Evolutionary conservation across 768 basidiomycete genomes (phyloP).

Genomic region (Mycena metata): DNA sequence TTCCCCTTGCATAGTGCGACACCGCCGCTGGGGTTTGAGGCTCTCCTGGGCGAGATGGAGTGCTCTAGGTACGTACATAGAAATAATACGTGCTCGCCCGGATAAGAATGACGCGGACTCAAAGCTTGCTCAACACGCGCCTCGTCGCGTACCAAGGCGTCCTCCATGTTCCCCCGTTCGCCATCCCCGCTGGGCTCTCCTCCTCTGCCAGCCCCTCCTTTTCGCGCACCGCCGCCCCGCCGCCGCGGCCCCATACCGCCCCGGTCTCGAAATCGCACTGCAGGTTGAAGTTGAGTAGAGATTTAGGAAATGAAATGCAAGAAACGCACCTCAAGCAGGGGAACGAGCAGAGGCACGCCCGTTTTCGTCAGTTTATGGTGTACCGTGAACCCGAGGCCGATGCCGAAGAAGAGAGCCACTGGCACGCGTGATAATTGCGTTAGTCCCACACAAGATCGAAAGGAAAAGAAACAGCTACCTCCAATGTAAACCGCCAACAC

Average conservation of each 20-base stretch:
- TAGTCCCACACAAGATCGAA: no score
- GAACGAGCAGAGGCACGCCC: constrained; percentile 25
- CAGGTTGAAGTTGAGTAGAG: constrained; percentile 17
- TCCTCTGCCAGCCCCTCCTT: constrained; percentile 44
- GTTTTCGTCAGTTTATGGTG: constrained; percentile 31
- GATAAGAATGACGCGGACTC: no score
- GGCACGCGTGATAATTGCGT: background rate
- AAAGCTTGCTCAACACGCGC: no score
- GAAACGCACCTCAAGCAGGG: constrained; percentile 38
- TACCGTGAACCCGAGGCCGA: constrained; percentile 25
- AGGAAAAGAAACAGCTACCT: constrained; percentile 9
- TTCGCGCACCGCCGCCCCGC: constrained; percentile 52
- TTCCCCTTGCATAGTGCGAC: no score
- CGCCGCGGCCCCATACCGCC: constrained; percentile 65
- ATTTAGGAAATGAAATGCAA: constrained; percentile 51
- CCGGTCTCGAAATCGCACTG: constrained; percentile 63
- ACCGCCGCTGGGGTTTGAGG: no score
- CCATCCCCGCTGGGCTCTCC: constrained; percentile 1
- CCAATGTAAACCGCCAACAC: constrained; percentile 15
- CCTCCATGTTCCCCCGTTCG: background rate
- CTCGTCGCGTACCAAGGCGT: no score
- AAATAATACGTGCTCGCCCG: no score
- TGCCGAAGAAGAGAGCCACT: constrained; percentile 30
- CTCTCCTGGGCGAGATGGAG: no score
- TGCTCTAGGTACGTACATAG: no score